Evolutionary conservation across 257 asterid species (phyloP).

Genomic region (Scutellaria galericulata): DNA sequence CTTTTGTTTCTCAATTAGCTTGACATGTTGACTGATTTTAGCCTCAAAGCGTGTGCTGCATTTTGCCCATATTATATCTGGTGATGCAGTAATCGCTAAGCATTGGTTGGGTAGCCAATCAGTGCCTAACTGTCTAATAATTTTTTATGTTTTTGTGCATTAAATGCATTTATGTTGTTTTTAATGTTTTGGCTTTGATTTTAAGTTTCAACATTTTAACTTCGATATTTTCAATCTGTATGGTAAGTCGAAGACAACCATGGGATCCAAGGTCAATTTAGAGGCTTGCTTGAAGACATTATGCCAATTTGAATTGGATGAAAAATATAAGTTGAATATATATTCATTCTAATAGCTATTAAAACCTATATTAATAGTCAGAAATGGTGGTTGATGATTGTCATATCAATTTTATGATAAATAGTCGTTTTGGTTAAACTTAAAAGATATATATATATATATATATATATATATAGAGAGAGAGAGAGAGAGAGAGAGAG

Average conservation of each 20-base stretch:
- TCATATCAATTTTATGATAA: no score
- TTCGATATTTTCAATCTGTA: no score
- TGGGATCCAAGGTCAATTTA: no score
- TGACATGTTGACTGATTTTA: background rate
- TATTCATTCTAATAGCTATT: background rate
- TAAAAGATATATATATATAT: no score
- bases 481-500: no score
- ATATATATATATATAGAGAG: no score
- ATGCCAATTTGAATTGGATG: background rate
- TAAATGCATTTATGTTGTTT: no score
- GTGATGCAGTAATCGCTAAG: background rate
- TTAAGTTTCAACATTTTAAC: no score
- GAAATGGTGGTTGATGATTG: background rate
- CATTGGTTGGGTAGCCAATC: background rate
- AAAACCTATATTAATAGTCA: slow-evolving; percentile 2
- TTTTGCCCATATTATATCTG: background rate
- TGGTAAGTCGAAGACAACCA: no score
- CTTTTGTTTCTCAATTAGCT: slow-evolving; percentile 4
- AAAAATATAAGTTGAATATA: background rate
- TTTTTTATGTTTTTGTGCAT: background rate
- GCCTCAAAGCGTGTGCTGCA: slow-evolving; percentile 19
- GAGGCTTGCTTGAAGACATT: background rate
- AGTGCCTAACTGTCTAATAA: background rate
- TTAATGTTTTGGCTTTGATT: no score
- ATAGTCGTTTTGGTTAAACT: no score